Base-by-base conservation (phyloP, 768 basidiomycete species). In the Boletus vinaceobasis region DNA sequence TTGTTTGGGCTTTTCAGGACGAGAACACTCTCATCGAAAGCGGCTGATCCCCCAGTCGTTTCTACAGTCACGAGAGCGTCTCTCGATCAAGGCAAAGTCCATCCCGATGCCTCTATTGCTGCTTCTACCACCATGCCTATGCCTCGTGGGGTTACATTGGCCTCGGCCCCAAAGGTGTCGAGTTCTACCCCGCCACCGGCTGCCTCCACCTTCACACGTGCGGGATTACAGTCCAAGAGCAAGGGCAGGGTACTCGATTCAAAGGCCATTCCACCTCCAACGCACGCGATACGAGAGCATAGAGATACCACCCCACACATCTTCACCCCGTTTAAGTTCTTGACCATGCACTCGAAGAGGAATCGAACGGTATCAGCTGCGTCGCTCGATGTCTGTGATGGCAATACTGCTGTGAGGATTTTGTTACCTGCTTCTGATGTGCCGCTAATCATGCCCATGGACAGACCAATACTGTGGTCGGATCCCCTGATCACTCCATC, bases 311-410 rank as follows among this genome's bases (percentile, higher is more conserved):
- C 71, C 19, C 69, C 78, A 32, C 80, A 77, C 50, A 75, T 82
- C 21, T 84, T 85, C 60, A 79, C 79, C 17, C 81, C 87, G 1
- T 87, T 88, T 69, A 81, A 82, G 42, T 78, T 88, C 61, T 59
- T 88, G 59, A 73, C 73, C 23, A 67, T 68, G 66, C 56, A 68
- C 43, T 75, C 75, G 37, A 84, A 80, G 64, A 77, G 81, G 62
- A 77, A 85, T 65, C 81, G 85, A 32, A 84, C 86, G 7, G 74
- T 91, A 39, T 91, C 90, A 15, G 78, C 81, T 36, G 84, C 84
- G 33, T 92, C 90, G 39, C 74, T 88, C 32, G 90, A 92, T 66
- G 90, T 88, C 26, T 79, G 84, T 60, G 83, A 90, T 63, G 90
- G 90, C 36, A 72, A 71, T 31, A 89, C 88, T 51, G 85, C 86